Conservation (phyloP, 2,329 filamentous ascomycete species). For the Chaetomium strumarium region DNA sequence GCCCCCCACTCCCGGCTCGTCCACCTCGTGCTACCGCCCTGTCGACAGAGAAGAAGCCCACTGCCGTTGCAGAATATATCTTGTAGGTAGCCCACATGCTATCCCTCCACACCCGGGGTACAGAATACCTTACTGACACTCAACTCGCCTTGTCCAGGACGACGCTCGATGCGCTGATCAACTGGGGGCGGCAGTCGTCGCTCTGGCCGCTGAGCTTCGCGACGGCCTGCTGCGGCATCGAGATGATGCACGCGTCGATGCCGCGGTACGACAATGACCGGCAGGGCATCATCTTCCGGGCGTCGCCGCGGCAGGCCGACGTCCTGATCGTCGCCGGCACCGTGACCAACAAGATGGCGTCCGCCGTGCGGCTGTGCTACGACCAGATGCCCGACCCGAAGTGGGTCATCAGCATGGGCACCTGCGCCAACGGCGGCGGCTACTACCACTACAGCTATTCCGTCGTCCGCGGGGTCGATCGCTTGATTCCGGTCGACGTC, state of each 20-base stretch:
- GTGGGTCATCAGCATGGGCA: slow-evolving; percentile 53
- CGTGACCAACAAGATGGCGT: slow-evolving; percentile 94
- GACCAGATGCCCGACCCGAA: slow-evolving; percentile 92
- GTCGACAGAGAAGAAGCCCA: slow-evolving; percentile 1
- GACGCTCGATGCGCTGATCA: slow-evolving; percentile 70
- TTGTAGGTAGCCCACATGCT: neutral
- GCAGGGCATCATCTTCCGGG: slow-evolving; percentile 84
- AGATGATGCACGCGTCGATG: slow-evolving; percentile 90
- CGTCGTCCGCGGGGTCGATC: slow-evolving; percentile 59
- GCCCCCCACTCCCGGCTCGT: neutral
- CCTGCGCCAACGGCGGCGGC: slow-evolving; percentile 52
- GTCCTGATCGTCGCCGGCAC: slow-evolving; percentile 93
- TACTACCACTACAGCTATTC: slow-evolving; percentile 71
- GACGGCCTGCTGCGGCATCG: slow-evolving; percentile 80
- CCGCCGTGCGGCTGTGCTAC: slow-evolving; percentile 83
- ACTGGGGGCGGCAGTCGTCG: slow-evolving; percentile 79
- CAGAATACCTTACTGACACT: neutral
- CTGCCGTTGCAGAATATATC: slow-evolving; percentile 4
- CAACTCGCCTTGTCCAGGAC: slow-evolving; percentile 35
- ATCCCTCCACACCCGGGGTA: neutral
- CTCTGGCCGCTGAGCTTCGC: slow-evolving; percentile 88
- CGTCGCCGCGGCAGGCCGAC: slow-evolving; percentile 80
- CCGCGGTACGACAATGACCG: slow-evolving; percentile 87
- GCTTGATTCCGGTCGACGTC: slow-evolving; percentile 62
- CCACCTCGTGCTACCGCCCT: neutral